Conservation (phyloP, 129 eudicot species). For the Daucus carota region DH1_v3.0 NC_030382.2:49314501-49315000, state of each 20-base stretch:
- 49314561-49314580: neutral
- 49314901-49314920: constrained; percentile 3
- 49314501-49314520: neutral
- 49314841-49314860: neutral
- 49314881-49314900: neutral
- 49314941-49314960: constrained; percentile 1
- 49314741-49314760: constrained; percentile 52
- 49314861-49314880: constrained; percentile 11
- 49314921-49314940: neutral
- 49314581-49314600: neutral
- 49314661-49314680: constrained; percentile 75
- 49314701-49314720: constrained; percentile 75
- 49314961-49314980: neutral
- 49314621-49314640: constrained; percentile 48
- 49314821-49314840: constrained; percentile 9
- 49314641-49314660: constrained; percentile 67
- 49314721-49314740: constrained; percentile 71
- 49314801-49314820: neutral
- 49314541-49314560: neutral
- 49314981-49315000: neutral
- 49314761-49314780: neutral
- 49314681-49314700: constrained; percentile 71
- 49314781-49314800: constrained; percentile 18
- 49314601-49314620: constrained; percentile 12
- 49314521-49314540: neutral